A percentile compares a stretch with the other conserved stretches of the same genome.
phyloP scores from a whole-genome alignment of 2,329 filamentous ascomycete species.

The Penicillium sp. region DNA sequence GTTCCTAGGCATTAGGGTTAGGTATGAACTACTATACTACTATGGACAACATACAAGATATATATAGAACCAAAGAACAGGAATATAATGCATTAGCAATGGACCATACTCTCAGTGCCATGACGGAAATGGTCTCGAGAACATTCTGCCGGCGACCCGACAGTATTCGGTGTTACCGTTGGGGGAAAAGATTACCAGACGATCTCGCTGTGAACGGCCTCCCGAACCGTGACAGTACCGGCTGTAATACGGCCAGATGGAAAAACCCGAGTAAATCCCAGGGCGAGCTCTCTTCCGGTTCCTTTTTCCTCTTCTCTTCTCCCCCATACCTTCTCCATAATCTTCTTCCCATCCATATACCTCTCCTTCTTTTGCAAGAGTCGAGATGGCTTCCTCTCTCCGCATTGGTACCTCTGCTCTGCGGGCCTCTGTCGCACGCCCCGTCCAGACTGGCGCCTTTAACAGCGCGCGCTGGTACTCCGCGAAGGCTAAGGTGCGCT shows the following conservation, averaged over 20 bases:
- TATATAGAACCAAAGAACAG: too few species aligned
- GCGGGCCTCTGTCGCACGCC: conserved; percentile 66
- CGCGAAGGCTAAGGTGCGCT: conserved; percentile 72
- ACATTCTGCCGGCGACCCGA: conserved; percentile 2
- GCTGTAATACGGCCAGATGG: conserved; percentile 32
- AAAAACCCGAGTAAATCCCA: conserved; percentile 31
- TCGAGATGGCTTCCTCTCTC: conserved; percentile 75
- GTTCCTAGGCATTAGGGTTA: neutral
- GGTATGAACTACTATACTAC: too few species aligned
- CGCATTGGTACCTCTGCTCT: conserved; percentile 77
- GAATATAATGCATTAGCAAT: too few species aligned
- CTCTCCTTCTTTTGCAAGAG: conserved; percentile 17
- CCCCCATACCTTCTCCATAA: conserved; percentile 30
- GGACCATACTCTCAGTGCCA: neutral
- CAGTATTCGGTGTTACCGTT: conserved; percentile 16
- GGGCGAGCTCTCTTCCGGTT: conserved; percentile 31
- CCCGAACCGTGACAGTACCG: conserved; percentile 26
- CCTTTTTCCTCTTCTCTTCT: conserved; percentile 34
- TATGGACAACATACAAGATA: too few species aligned
- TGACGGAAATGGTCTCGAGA: conserved; percentile 9
- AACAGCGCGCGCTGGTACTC: conserved; percentile 87
- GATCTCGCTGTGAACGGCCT: conserved; percentile 15
- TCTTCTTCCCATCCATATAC: conserved; percentile 24
- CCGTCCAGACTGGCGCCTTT: conserved; percentile 68
- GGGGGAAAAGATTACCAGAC: conserved; percentile 24